Evolutionary conservation across 371 early-diverging fungal genomes (phyloP).

Genomic region (Mortierella sp.): DNA sequence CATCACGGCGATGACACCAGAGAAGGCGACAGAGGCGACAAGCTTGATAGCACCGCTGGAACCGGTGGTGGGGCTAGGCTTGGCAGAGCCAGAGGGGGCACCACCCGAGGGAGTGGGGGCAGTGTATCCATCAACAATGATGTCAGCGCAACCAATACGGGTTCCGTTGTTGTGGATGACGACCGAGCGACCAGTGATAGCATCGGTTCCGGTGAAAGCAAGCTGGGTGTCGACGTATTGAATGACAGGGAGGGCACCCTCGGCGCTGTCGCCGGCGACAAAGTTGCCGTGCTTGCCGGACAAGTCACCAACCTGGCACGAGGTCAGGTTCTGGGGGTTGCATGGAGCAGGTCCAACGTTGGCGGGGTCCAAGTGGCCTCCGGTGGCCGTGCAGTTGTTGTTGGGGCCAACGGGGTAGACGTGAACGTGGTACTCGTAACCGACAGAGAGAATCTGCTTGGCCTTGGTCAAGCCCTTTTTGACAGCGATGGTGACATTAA

Average conservation of each 20-base stretch:
- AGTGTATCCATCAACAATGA: slow-evolving; percentile 38
- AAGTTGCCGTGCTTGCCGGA: slow-evolving; percentile 59
- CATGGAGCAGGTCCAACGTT: slow-evolving; percentile 51
- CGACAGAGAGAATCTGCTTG: slow-evolving; percentile 24
- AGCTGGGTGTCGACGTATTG: slow-evolving; percentile 56
- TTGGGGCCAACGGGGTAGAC: slow-evolving; percentile 53
- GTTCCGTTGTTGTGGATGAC: slow-evolving; percentile 61
- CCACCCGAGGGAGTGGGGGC: slow-evolving; percentile 4
- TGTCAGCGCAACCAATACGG: slow-evolving; percentile 62
- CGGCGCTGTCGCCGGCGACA: slow-evolving; percentile 22
- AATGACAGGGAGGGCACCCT: slow-evolving; percentile 59
- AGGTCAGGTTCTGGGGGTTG: slow-evolving; percentile 37
- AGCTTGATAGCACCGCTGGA: slow-evolving; percentile 39
- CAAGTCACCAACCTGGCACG: slow-evolving; percentile 67
- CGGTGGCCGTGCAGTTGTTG: slow-evolving; percentile 61
- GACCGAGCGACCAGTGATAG: slow-evolving; percentile 60
- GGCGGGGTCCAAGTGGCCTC: slow-evolving; percentile 60
- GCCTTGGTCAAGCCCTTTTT: slow-evolving; percentile 22
- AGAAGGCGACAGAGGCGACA: slow-evolving; percentile 37
- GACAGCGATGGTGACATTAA: slow-evolving; percentile 40
- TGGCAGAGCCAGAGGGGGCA: neutral
- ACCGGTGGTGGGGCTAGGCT: slow-evolving; percentile 2
- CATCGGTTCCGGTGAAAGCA: slow-evolving; percentile 34
- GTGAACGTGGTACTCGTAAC: slow-evolving; percentile 61
- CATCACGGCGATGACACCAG: slow-evolving; percentile 42